A percentile compares a stretch with the other conserved stretches of the same genome.
Conservation (phyloP, 306 rosid species). For the Dicorynia guianensis region DNA sequence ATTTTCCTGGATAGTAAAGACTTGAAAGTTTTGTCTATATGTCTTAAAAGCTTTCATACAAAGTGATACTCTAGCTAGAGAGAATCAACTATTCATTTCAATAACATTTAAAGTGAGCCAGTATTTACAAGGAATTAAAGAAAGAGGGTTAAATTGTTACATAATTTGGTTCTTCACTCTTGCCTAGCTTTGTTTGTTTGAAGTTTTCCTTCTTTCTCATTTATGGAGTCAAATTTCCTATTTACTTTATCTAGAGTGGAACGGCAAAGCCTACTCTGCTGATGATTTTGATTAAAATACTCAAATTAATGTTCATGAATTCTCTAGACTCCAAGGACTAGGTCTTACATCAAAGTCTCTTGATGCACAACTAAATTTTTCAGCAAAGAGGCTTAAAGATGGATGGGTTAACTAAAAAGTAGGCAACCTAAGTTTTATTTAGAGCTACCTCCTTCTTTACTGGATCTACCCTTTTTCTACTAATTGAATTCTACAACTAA, state of each 20-base stretch:
- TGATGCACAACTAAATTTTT: neutral
- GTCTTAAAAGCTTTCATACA: neutral
- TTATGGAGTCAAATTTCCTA: too few species aligned
- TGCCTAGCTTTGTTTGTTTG: neutral
- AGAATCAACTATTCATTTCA: neutral
- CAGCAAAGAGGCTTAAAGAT: neutral
- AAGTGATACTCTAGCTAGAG: neutral
- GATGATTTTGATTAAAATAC: neutral
- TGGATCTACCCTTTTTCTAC: neutral
- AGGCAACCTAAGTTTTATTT: neutral
- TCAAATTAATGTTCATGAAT: neutral
- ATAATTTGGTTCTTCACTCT: slow-evolving; percentile 21
- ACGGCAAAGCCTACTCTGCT: neutral
- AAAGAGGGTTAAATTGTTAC: neutral
- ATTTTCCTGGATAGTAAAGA: too few species aligned
- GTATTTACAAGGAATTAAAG: slow-evolving; percentile 7
- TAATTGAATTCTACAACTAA: neutral
- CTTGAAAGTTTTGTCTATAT: neutral
- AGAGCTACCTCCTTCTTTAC: slow-evolving; percentile 9
- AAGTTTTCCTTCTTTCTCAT: neutral
- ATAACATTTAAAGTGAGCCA: too few species aligned
- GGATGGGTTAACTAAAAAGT: neutral
- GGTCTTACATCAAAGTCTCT: slow-evolving; percentile 4
- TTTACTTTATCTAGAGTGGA: neutral
- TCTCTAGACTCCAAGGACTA: neutral